Conservation (phyloP, 2,329 filamentous ascomycete species). For the Bimuria novae-zelandiae region DNA sequence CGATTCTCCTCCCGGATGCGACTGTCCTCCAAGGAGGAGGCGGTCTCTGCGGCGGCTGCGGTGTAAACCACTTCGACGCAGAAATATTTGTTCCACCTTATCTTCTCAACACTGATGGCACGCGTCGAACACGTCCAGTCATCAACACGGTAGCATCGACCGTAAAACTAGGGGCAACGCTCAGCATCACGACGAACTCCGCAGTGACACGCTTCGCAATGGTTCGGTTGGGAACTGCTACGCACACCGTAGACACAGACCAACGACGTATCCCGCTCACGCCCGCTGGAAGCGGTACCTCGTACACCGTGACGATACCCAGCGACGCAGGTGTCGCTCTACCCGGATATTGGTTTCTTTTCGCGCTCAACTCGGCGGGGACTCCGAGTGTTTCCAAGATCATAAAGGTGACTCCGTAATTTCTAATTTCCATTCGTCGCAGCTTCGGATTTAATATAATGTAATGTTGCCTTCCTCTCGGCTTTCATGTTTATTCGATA, state of each 20-base stretch:
- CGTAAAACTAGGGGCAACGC: conserved; percentile 36
- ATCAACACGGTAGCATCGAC: conserved; percentile 44
- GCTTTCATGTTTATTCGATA: not conserved
- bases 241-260: conserved; percentile 63
- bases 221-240: conserved; percentile 56
- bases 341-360: conserved; percentile 61
- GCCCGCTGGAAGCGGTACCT: conserved; percentile 32
- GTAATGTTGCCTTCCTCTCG: not conserved
- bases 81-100: conserved; percentile 63
- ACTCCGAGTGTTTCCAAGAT: conserved; percentile 55
- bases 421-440: not conserved
- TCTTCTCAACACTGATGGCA: conserved; percentile 55
- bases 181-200: conserved; percentile 39
- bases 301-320: conserved; percentile 52
- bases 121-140: conserved; percentile 48
- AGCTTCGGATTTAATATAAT: not conserved
- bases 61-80: conserved; percentile 58
- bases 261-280: conserved; percentile 58
- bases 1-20: conserved; percentile 32
- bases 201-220: conserved; percentile 46
- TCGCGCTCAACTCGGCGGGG: conserved; percentile 53
- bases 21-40: conserved; percentile 32
- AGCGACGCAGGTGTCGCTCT: conserved; percentile 55
- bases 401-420: conserved; percentile 36
- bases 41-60: conserved; percentile 53